A percentile compares a stretch with the other conserved stretches of the same genome.
Evolutionary conservation across 2,329 filamentous ascomycete species (phyloP).

Genomic region (Chaetomiaceae sp.): DNA sequence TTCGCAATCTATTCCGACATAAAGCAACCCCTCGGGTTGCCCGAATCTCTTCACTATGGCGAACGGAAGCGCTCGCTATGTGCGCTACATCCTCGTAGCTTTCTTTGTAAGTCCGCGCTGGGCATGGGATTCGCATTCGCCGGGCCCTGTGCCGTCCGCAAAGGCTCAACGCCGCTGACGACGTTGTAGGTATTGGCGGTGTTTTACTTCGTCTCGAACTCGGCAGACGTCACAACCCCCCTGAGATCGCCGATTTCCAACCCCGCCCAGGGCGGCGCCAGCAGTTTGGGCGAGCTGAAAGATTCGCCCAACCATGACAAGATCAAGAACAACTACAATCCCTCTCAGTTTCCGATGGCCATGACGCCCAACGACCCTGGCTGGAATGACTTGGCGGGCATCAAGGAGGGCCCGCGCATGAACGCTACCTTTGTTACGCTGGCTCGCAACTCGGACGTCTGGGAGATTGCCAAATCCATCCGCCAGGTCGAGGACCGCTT

Average conservation of each 20-base stretch:
- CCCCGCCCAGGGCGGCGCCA: slow-evolving; percentile 13
- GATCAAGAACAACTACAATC: slow-evolving; percentile 32
- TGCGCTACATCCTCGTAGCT: slow-evolving; percentile 74
- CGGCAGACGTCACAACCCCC: slow-evolving; percentile 33
- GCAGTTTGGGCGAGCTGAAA: not conserved
- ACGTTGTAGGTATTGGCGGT: slow-evolving; percentile 55
- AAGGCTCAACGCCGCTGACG: slow-evolving; percentile 10
- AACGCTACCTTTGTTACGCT: slow-evolving; percentile 98
- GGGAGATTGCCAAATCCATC: slow-evolving; percentile 95
- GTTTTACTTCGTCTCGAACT: slow-evolving; percentile 74
- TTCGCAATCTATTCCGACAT: not conserved
- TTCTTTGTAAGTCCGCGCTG: slow-evolving; percentile 63
- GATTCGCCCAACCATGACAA: slow-evolving; percentile 22
- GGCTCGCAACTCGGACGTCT: slow-evolving; percentile 86
- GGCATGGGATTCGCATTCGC: slow-evolving; percentile 6
- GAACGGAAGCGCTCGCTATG: slow-evolving; percentile 67
- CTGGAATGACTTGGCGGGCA: slow-evolving; percentile 48
- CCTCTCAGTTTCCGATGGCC: slow-evolving; percentile 45
- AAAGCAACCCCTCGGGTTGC: not conserved
- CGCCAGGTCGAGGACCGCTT: slow-evolving; percentile 96
- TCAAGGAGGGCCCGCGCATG: slow-evolving; percentile 67
- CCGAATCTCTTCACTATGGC: slow-evolving; percentile 40
- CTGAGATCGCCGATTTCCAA: slow-evolving; percentile 40
- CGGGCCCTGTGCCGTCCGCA: no score
- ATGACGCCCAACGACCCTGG: slow-evolving; percentile 48